phyloP scores from a whole-genome alignment of 208 protist species.

The Trypanosoma mega region DNA sequence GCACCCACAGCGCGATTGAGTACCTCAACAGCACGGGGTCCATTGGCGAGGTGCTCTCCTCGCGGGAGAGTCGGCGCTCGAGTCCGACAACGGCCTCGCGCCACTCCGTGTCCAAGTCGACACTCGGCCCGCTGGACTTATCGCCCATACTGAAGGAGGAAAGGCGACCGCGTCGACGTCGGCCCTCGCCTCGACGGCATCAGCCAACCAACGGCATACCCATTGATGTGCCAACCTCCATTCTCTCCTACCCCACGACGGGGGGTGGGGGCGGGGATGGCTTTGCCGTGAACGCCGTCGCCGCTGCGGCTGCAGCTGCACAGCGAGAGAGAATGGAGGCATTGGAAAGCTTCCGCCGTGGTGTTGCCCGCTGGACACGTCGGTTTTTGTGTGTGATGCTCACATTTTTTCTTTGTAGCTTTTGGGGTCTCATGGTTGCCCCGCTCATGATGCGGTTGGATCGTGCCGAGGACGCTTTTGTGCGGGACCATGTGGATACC shows the following conservation, averaged over 20 bases:
- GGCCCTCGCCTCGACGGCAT: not conserved
- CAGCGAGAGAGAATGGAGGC: not conserved
- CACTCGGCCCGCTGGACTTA: slow-evolving; percentile 42
- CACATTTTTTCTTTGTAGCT: slow-evolving; percentile 9
- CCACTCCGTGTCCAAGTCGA: slow-evolving; percentile 27
- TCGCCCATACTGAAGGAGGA: slow-evolving; percentile 53
- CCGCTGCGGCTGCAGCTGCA: not conserved
- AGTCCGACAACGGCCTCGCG: slow-evolving; percentile 18
- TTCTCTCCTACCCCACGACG: no score
- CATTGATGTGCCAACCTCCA: slow-evolving; percentile 21
- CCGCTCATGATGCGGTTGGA: slow-evolving; percentile 29
- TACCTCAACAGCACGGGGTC: slow-evolving; percentile 29
- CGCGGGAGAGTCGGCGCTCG: slow-evolving; percentile 38
- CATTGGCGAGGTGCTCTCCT: slow-evolving; percentile 48
- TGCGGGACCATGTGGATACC: slow-evolving; percentile 54
- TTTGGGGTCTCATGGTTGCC: slow-evolving; percentile 14
- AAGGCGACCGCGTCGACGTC: slow-evolving; percentile 21
- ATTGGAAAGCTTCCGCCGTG: slow-evolving; percentile 13
- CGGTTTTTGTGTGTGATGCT: not conserved
- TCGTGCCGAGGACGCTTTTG: slow-evolving; percentile 33
- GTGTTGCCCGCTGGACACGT: slow-evolving; percentile 8
- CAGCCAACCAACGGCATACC: slow-evolving; percentile 12
- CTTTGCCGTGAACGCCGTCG: not conserved
- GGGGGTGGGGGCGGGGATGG: no score
- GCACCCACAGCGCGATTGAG: slow-evolving; percentile 19